Percentiles rank a stretch among this genome's conserved stretches.
Evolutionary conservation across 202 grass and related monocot genomes (phyloP).

Genomic region (Setaria viridis): DNA sequence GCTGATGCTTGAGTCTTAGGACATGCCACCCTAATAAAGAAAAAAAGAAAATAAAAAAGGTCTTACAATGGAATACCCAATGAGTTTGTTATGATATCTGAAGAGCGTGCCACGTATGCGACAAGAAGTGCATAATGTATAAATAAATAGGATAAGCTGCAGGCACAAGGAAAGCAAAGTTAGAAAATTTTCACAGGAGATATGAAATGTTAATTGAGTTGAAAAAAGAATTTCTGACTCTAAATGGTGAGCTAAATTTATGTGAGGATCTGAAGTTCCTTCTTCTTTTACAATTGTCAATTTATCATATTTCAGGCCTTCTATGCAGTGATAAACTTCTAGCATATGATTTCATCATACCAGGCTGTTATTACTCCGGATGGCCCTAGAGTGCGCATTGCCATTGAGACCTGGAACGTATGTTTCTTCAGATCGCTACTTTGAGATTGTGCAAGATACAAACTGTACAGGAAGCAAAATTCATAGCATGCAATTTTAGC

Average conservation of each 20-base stretch:
- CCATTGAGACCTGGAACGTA: slow-evolving; percentile 85
- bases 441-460: slow-evolving; percentile 2
- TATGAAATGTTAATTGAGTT: neutral
- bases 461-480: slow-evolving; percentile 10
- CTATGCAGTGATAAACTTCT: slow-evolving; percentile 25
- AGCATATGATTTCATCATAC: slow-evolving; percentile 57
- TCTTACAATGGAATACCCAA: slow-evolving; percentile 86
- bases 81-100: slow-evolving; percentile 87
- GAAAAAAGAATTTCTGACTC: neutral
- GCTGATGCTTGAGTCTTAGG: neutral
- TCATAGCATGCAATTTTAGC: slow-evolving; percentile 12
- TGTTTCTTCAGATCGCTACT: slow-evolving; percentile 30
- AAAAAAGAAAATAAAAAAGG: neutral
- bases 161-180: slow-evolving; percentile 45
- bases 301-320: neutral
- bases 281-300: slow-evolving; percentile 10
- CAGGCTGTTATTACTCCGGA: slow-evolving; percentile 75
- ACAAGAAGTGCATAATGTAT: slow-evolving; percentile 97
- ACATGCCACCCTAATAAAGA: slow-evolving; percentile 13
- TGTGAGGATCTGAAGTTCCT: slow-evolving; percentile 11
- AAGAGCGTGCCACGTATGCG: slow-evolving; percentile 95
- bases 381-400: slow-evolving; percentile 82
- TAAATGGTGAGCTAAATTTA: neutral
- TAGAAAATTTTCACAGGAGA: slow-evolving; percentile 33
- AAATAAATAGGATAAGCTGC: slow-evolving; percentile 81